Percentiles rank a stretch among this genome's conserved stretches.
phyloP scores from a whole-genome alignment of 2,329 filamentous ascomycete genomes.

The Aspergillus puulaauensis region DNA sequence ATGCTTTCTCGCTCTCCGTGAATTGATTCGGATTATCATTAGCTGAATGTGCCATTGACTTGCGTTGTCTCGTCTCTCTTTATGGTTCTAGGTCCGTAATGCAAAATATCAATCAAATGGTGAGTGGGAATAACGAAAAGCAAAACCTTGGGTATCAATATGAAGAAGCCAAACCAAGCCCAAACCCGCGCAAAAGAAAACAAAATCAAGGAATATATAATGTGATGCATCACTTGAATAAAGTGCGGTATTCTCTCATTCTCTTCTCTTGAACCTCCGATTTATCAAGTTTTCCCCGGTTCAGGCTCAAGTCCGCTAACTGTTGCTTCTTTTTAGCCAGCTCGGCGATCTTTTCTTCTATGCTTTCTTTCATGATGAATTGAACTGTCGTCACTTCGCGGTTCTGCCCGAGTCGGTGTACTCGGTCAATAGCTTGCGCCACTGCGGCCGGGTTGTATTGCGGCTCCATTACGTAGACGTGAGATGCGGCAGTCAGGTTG shows the following conservation, averaged over 20 bases:
- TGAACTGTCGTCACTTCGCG: constrained; percentile 82
- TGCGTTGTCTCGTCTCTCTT: constrained; percentile 13
- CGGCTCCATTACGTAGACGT: constrained; percentile 96
- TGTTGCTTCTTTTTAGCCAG: constrained; percentile 92
- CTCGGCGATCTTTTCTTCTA: constrained; percentile 90
- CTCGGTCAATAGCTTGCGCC: constrained; percentile 89
- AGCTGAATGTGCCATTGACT: constrained; percentile 7
- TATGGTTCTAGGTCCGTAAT: constrained; percentile 1
- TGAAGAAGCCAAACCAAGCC: constrained; percentile 11
- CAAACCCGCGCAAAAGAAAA: neutral
- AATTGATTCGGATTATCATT: neutral
- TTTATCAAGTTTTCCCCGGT: constrained; percentile 60
- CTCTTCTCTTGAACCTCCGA: constrained; percentile 64
- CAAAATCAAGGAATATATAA: constrained; percentile 7
- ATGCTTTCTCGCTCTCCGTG: neutral
- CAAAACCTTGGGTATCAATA: constrained; percentile 14
- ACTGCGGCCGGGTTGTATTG: constrained; percentile 96
- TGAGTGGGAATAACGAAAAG: neutral
- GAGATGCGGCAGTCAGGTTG: constrained; percentile 82
- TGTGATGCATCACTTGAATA: constrained; percentile 49
- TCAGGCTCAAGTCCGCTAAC: constrained; percentile 83
- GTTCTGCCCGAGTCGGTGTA: constrained; percentile 87
- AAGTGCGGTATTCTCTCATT: constrained; percentile 59
- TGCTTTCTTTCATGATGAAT: constrained; percentile 86
- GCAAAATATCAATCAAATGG: constrained; percentile 5